Base-by-base conservation (phyloP, 495 filamentous ascomycete genomes). In the Cenococcum geophilum region DNA sequence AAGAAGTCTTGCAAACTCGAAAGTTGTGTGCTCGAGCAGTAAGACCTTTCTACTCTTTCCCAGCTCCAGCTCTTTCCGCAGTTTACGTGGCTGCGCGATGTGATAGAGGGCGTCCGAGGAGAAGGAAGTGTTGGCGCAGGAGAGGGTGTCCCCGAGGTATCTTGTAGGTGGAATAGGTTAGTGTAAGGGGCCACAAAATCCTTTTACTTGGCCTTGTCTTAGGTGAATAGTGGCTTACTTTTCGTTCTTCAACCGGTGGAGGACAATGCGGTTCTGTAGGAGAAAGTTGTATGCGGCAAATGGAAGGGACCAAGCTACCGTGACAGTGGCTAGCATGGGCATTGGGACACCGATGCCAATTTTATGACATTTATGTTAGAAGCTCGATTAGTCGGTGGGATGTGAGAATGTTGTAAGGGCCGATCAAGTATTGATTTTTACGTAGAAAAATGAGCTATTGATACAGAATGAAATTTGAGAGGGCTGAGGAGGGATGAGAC, bases 261-360 rank as follows among this genome's bases (percentile, higher is more conserved):
- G 64, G 32, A 76, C 71, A 36, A 80, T 69, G 50, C 77, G 74
- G 57, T 67, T 70, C 60, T 70, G 70, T 18, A 80, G 71, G 57
- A 78, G 68, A 48, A 68, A 27, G 49, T 76, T 73, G 58, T 79
- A 79, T 9, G 74, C 75, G 12, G 75, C 72, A 66, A 79, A 78
- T 18, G 77, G 77, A 3, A 76, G 61, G 45, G 73, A 71, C 66
- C 74, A 80, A 49, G 71, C 71, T 67, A 75, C 76, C n/a, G 72
- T 76, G 18, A 78, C 69, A 14, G 77, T 61, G 3, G 59, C 49
- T 9, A 59, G 49, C 40, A 49, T 49, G 5, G 48, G 59, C 54
- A 62, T 50, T n/a, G 60, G 59, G 47, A 66, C 48, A 35, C 63
- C 63, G 35, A 66, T 52, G 4, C 59, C 59, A 25, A 66, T 50